Conservation (phyloP, 164 flowering plant genomes). For the Umbilicus rupestris region DNA sequence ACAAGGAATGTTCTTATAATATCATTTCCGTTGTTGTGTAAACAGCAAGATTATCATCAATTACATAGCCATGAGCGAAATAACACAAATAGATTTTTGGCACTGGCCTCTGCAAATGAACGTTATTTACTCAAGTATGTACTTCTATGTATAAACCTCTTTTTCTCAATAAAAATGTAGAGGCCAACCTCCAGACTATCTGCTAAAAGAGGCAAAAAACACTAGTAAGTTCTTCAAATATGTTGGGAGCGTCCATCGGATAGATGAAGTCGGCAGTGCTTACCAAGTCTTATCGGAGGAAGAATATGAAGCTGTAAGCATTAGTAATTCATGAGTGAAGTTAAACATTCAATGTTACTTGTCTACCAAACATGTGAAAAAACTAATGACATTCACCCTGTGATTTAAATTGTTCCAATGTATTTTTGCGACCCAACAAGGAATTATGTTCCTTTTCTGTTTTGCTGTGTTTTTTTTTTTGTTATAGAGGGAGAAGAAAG, state of each 20-base stretch:
- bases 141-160: not conserved
- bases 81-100: not conserved
- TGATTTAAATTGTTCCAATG: no score
- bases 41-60: no score
- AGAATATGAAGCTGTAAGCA: conserved; percentile 92
- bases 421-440: no score
- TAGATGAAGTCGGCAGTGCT: conserved; percentile 46
- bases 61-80: not conserved
- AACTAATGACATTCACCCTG: not conserved
- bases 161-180: conserved; percentile 30
- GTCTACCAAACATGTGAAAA: no score
- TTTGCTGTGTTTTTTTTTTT: conserved; percentile 6
- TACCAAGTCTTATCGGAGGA: conserved; percentile 64
- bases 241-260: conserved; percentile 43
- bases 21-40: no score
- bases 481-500: conserved; percentile 72
- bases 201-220: conserved; percentile 73
- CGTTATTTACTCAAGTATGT: not conserved
- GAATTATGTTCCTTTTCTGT: no score
- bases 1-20: no score
- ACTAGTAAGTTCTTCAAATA: conserved; percentile 82
- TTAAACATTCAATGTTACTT: not conserved
- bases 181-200: conserved; percentile 91
- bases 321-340: not conserved
- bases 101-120: not conserved